Evolutionary conservation across 23 red algal genomes (phyloP).

Genomic region (Gracilaria domingensis): DNA sequence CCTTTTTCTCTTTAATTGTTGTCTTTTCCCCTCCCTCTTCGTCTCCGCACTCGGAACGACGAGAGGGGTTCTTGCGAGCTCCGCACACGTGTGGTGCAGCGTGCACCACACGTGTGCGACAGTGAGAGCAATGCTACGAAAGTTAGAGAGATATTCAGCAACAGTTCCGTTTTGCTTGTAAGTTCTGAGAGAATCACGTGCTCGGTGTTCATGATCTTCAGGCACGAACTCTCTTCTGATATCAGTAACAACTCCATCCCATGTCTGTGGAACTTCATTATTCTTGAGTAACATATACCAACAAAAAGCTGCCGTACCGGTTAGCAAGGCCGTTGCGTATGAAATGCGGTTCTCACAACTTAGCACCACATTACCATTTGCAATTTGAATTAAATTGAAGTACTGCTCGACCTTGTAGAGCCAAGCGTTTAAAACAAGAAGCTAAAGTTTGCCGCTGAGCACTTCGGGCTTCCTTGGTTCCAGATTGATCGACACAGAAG

Average conservation of each 20-base stretch:
- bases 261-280: constrained; percentile 19
- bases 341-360: constrained; percentile 6
- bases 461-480: constrained; percentile 29
- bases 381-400: constrained; percentile 18
- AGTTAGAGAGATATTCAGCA: constrained; percentile 36
- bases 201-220: constrained; percentile 42
- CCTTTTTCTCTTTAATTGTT: neutral
- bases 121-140: constrained; percentile 10
- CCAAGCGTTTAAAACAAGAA: constrained; percentile 38
- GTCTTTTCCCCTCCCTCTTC: too few species aligned
- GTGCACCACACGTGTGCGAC: too few species aligned
- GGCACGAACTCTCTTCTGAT: constrained; percentile 38
- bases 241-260: constrained; percentile 7
- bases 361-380: neutral
- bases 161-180: neutral
- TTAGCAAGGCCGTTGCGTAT: constrained; percentile 33
- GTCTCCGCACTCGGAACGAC: too few species aligned
- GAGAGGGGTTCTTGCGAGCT: too few species aligned
- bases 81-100: too few species aligned
- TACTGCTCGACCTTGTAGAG: constrained; percentile 52
- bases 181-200: constrained; percentile 22
- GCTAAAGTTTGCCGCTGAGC: constrained; percentile 11
- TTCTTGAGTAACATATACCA: constrained; percentile 19
- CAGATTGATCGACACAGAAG: constrained; percentile 28
- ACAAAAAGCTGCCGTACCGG: constrained; percentile 44